Conservation (phyloP, 2,329 filamentous ascomycete species). For the Colletotrichum graminicola region DNA sequence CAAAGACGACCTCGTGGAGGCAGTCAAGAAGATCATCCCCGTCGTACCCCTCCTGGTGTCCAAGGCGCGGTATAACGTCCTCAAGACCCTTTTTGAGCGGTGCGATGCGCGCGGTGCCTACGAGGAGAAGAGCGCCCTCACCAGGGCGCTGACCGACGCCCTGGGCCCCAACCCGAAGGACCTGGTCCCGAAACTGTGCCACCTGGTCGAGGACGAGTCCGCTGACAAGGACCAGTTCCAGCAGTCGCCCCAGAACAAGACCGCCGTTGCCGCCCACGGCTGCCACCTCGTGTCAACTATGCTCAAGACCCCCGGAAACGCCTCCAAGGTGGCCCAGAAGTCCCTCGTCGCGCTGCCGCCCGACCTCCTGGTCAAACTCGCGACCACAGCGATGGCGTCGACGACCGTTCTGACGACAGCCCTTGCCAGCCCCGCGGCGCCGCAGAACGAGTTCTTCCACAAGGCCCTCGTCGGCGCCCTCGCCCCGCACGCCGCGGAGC, state of each 20-base stretch:
- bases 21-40: conserved; percentile 77
- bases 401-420: conserved; percentile 64
- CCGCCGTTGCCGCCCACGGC: conserved; percentile 73
- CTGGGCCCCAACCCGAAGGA: conserved; percentile 62
- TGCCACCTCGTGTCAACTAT: conserved; percentile 85
- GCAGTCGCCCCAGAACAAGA: conserved; percentile 67
- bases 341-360: conserved; percentile 72
- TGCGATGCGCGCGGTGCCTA: conserved; percentile 76
- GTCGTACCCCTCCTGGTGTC: conserved; percentile 80
- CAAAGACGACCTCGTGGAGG: conserved; percentile 85
- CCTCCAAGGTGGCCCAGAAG: conserved; percentile 79
- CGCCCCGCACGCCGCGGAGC: conserved; percentile 57
- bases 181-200: conserved; percentile 64
- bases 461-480: conserved; percentile 65
- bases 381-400: conserved; percentile 65
- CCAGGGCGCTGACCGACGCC: conserved; percentile 61
- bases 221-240: conserved; percentile 52
- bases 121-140: conserved; percentile 62
- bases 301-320: conserved; percentile 77
- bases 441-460: conserved; percentile 64
- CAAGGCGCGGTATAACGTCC: conserved; percentile 80
- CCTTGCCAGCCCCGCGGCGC: conserved; percentile 58
- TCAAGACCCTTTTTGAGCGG: conserved; percentile 86
- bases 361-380: conserved; percentile 72
- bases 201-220: conserved; percentile 51